Percentiles rank a stretch among this genome's conserved stretches.
Evolutionary conservation across 345 rosid species (phyloP).

Genomic region (Stellera chamaejasme): DNA sequence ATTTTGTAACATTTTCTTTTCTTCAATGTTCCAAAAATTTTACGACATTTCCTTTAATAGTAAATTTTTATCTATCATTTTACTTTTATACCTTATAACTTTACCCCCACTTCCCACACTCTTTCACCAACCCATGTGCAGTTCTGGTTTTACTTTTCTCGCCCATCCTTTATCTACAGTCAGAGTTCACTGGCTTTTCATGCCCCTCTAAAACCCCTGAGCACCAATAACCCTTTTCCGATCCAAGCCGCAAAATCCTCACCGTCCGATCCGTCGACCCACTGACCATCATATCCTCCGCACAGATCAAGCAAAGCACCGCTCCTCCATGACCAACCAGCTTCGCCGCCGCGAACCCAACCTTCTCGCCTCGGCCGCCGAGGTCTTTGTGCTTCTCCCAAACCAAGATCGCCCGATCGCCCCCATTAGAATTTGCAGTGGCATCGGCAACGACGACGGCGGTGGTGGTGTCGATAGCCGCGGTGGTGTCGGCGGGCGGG

Average conservation of each 20-base stretch:
- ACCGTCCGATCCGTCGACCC: conserved; percentile 44
- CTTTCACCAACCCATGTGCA: no score
- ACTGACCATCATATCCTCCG: conserved; percentile 24
- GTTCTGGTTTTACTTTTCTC: no score
- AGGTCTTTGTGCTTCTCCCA: conserved; percentile 23
- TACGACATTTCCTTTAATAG: no score
- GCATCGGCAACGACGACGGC: no score
- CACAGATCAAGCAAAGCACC: conserved; percentile 28
- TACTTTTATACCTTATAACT: no score
- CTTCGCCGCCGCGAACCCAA: conserved; percentile 23
- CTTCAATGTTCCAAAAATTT: no score
- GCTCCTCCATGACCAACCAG: conserved; percentile 35
- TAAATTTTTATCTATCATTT: no score
- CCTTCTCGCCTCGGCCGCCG: background rate
- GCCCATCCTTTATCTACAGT: no score
- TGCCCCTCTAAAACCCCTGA: conserved; percentile 29
- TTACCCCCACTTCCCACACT: no score
- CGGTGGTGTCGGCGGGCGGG: no score
- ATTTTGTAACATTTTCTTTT: no score
- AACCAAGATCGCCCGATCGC: conserved; percentile 32
- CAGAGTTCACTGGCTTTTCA: conserved; percentile 42
- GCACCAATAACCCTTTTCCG: conserved; percentile 23
- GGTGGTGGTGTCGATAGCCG: no score
- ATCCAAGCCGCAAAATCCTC: conserved; percentile 32
- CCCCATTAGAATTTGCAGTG: conserved; percentile 33